Percentiles rank a stretch among this genome's conserved stretches.
Evolutionary conservation across 768 basidiomycete genomes (phyloP).

Genomic region (Tremella yokohamensis): DNA sequence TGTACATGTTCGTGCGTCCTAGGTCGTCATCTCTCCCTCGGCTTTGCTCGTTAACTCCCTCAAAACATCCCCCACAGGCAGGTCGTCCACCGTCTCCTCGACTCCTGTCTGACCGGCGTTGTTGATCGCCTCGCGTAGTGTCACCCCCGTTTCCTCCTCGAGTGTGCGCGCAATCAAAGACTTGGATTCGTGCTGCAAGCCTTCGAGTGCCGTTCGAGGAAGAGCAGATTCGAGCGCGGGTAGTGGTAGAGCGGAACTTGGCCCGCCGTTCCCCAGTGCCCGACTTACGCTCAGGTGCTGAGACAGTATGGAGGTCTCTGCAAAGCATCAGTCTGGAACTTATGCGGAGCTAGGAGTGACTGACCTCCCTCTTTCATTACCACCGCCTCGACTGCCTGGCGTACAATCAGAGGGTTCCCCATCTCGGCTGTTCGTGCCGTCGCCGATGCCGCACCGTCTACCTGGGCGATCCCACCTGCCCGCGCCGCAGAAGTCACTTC

Average conservation of each 20-base stretch:
- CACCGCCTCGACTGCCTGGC: slow-evolving; percentile 20
- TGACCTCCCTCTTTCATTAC: slow-evolving; percentile 13
- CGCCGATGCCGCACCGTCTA: not conserved
- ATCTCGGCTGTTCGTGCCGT: slow-evolving; percentile 9
- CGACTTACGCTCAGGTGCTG: slow-evolving; percentile 7
- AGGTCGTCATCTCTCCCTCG: no score
- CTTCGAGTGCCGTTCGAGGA: not conserved
- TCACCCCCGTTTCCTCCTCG: slow-evolving; percentile 22
- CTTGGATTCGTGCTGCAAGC: not conserved
- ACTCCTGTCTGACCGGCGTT: slow-evolving; percentile 32
- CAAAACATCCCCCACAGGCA: slow-evolving; percentile 14
- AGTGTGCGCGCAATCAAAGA: slow-evolving; percentile 12
- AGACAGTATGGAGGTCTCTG: no score
- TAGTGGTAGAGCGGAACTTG: slow-evolving; percentile 2
- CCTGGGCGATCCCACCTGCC: slow-evolving; percentile 7
- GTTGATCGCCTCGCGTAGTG: slow-evolving; percentile 18
- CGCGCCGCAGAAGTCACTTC: slow-evolving; percentile 18
- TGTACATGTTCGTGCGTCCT: no score
- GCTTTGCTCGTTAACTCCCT: slow-evolving; percentile 6
- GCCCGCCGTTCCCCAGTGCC: no score
- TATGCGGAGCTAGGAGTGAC: no score
- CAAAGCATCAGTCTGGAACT: no score
- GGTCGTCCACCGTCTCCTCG: slow-evolving; percentile 27
- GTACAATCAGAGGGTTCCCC: slow-evolving; percentile 22
- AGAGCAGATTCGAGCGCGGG: not conserved